These are phyloP conservation scores for Apiospora sp. DNA, from an alignment of 2,329 filamentous ascomycete species.

Conservation along the genomic window DNA sequence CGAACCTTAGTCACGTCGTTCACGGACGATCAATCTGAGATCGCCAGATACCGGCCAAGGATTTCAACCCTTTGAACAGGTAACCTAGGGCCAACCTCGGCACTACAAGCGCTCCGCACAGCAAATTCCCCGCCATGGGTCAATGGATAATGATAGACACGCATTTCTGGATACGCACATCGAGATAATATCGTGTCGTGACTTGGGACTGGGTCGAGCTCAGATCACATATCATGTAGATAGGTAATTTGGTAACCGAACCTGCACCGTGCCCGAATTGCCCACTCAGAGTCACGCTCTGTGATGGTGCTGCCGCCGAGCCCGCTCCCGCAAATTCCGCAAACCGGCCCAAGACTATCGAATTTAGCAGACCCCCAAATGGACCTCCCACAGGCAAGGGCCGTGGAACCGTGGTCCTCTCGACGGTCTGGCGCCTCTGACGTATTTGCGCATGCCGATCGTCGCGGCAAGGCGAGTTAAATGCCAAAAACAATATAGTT, in stretches of 20 bases:
- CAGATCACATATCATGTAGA: background rate
- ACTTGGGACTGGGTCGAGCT: background rate
- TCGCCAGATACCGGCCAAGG: conserved; percentile 11
- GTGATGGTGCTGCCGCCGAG: background rate
- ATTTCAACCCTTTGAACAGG: conserved; percentile 4
- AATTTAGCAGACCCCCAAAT: background rate
- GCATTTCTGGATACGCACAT: background rate
- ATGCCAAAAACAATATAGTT: conserved; percentile 6
- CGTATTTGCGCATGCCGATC: conserved; percentile 14
- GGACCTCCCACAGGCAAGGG: background rate
- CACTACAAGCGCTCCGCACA: background rate
- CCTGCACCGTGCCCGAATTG: background rate
- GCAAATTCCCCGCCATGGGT: background rate
- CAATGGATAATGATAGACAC: background rate
- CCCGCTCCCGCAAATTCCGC: conserved; percentile 13
- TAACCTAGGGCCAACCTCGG: conserved; percentile 12
- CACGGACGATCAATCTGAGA: conserved; percentile 11
- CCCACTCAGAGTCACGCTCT: background rate
- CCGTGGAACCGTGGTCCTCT: background rate
- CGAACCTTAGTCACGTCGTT: conserved; percentile 2
- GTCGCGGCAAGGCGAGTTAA: background rate
- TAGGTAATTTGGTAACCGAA: background rate
- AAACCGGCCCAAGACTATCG: background rate
- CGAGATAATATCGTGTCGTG: conserved; percentile 8
- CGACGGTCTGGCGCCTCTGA: background rate